Conservation (phyloP, 345 rosid species). For the Aquilaria sinensis region DNA sequence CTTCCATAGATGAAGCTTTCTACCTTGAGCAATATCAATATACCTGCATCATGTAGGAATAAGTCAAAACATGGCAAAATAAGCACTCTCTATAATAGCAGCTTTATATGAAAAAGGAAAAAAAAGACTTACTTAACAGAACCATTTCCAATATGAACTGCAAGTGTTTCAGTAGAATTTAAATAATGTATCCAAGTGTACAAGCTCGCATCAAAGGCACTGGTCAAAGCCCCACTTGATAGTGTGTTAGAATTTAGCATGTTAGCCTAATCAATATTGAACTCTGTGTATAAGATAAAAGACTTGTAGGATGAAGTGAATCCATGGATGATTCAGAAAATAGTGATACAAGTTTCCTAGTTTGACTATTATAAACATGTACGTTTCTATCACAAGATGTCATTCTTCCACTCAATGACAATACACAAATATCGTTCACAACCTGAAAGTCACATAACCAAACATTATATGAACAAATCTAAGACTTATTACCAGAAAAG, state of each 20-base stretch:
- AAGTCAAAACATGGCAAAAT: constrained; percentile 11
- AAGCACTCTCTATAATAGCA: constrained; percentile 4
- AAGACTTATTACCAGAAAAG: background rate
- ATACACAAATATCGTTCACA: constrained; percentile 73
- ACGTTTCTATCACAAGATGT: constrained; percentile 96
- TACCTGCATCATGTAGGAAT: constrained; percentile 33
- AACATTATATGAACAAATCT: constrained; percentile 20
- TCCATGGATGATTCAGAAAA: constrained; percentile 62
- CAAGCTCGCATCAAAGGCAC: constrained; percentile 73
- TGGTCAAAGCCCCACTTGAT: constrained; percentile 58
- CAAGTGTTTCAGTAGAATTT: constrained; percentile 53
- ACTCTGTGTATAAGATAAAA: constrained; percentile 35
- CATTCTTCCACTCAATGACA: constrained; percentile 68
- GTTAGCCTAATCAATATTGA: constrained; percentile 39
- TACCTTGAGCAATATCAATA: constrained; percentile 64
- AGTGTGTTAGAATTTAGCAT: constrained; percentile 49
- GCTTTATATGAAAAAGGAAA: constrained; percentile 6
- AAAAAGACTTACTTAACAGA: constrained; percentile 51
- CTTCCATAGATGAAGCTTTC: constrained; percentile 79
- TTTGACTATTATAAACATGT: constrained; percentile 85
- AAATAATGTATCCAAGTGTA: constrained; percentile 83
- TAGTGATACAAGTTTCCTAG: constrained; percentile 66
- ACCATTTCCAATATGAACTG: constrained; percentile 82
- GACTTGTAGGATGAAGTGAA: constrained; percentile 38
- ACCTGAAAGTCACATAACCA: constrained; percentile 42